These are phyloP conservation scores for Purpureocillium lavendulum DNA, from an alignment of 2,329 filamentous ascomycete species.

Conservation along the genomic window DNA sequence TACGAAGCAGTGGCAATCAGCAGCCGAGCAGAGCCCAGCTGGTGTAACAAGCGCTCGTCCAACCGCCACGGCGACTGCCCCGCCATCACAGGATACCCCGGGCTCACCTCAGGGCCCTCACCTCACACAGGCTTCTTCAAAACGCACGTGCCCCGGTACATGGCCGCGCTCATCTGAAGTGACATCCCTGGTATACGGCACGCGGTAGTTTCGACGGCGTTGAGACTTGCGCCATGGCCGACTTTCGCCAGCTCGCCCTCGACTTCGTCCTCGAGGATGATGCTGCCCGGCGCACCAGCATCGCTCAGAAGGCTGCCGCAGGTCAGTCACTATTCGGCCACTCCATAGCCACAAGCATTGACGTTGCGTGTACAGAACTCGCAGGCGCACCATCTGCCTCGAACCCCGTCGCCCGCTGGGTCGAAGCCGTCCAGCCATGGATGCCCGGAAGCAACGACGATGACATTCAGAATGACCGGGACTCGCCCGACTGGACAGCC, in stretches of 20 bases:
- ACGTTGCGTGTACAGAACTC: constrained; percentile 28
- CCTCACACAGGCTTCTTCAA: no score
- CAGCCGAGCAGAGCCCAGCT: no score
- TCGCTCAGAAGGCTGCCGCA: constrained; percentile 37
- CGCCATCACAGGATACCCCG: no score
- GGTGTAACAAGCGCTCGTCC: no score
- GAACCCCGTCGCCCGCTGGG: constrained; percentile 44
- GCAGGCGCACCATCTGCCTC: constrained; percentile 32
- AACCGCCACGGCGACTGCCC: no score
- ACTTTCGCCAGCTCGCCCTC: constrained; percentile 43
- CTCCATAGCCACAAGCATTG: no score
- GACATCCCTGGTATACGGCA: no score
- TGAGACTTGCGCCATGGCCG: constrained; percentile 30
- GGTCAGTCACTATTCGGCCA: constrained; percentile 15
- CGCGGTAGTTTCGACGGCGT: neutral
- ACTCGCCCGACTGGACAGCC: constrained; percentile 42
- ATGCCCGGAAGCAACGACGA: constrained; percentile 35
- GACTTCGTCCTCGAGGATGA: constrained; percentile 46
- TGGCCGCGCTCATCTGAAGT: no score
- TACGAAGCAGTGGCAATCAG: no score
- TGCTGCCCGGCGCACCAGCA: constrained; percentile 26
- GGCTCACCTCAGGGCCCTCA: no score
- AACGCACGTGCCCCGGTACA: neutral
- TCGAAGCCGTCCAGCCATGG: constrained; percentile 46
- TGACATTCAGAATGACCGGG: constrained; percentile 26